These are phyloP conservation scores for Penicillium sp. DNA, from an alignment of 2,329 filamentous ascomycete species.

Conservation along the genomic window DNA sequence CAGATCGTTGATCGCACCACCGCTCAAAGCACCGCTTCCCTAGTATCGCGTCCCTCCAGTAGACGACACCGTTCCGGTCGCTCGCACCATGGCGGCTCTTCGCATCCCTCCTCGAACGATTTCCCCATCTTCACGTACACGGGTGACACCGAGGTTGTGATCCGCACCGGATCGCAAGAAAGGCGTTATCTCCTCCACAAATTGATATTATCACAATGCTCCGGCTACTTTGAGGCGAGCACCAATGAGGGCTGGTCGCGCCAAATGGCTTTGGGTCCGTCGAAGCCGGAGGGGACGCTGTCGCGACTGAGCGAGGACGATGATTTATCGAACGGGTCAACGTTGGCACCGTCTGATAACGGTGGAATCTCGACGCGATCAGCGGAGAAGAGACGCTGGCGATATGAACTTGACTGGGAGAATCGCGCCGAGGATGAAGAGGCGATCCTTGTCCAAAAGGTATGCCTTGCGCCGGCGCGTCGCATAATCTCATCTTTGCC, in stretches of 20 bases:
- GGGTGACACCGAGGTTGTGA: slow-evolving; percentile 87
- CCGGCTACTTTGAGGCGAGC: slow-evolving; percentile 83
- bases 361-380: slow-evolving; percentile 41
- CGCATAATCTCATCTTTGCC: not conserved
- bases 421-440: slow-evolving; percentile 68
- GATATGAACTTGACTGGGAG: slow-evolving; percentile 82
- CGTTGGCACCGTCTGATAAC: slow-evolving; percentile 39
- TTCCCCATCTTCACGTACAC: slow-evolving; percentile 89
- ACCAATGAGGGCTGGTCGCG: slow-evolving; percentile 75
- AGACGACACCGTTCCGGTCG: slow-evolving; percentile 73
- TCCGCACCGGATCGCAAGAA: slow-evolving; percentile 68
- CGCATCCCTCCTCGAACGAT: slow-evolving; percentile 76
- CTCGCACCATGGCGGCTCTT: slow-evolving; percentile 72
- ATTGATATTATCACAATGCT: slow-evolving; percentile 84
- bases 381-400: slow-evolving; percentile 66
- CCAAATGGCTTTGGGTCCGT: slow-evolving; percentile 37
- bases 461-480: slow-evolving; percentile 38
- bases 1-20: slow-evolving; percentile 54
- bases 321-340: slow-evolving; percentile 38
- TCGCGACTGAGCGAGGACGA: slow-evolving; percentile 40
- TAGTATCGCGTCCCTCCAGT: slow-evolving; percentile 64
- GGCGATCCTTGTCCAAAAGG: slow-evolving; percentile 84
- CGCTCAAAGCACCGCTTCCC: slow-evolving; percentile 59
- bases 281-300: slow-evolving; percentile 47
- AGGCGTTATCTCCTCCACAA: slow-evolving; percentile 84